A percentile compares a stretch with the other conserved stretches of the same genome.
phyloP scores from a whole-genome alignment of 768 basidiomycete species.

The Leucocoprinus sp. region DNA sequence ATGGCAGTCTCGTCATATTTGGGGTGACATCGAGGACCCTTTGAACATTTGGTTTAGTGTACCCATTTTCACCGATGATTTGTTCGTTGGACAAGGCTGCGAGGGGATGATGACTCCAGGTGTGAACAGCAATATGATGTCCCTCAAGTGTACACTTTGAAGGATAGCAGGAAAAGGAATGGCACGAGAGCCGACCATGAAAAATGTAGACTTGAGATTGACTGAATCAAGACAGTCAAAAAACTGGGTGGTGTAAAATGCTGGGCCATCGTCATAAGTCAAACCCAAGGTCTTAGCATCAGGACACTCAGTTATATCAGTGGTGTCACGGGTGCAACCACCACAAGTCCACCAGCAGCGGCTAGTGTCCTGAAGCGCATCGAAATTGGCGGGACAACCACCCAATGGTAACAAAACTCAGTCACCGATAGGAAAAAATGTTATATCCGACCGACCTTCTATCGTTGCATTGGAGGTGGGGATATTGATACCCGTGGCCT shows the following conservation, averaged over 20 bases:
- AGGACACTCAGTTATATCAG: conserved; percentile 73
- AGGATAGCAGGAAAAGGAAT: conserved; percentile 63
- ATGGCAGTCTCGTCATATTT: conserved; percentile 75
- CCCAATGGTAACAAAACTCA: conserved; percentile 22
- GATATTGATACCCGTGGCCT: conserved; percentile 45
- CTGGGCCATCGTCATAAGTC: conserved; percentile 76
- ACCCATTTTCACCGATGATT: conserved; percentile 83
- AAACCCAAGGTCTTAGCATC: conserved; percentile 47
- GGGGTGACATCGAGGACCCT: conserved; percentile 76
- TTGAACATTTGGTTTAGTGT: conserved; percentile 79
- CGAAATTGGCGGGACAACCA: conserved; percentile 54
- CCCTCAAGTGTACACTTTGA: conserved; percentile 68
- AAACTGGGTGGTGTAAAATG: conserved; percentile 66
- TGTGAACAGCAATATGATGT: conserved; percentile 69
- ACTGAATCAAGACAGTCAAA: conserved; percentile 57
- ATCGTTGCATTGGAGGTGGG: conserved; percentile 42
- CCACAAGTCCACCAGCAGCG: conserved; percentile 81
- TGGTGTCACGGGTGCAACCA: conserved; percentile 56
- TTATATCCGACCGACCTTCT: conserved; percentile 23
- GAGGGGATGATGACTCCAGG: conserved; percentile 64
- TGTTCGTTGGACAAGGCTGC: conserved; percentile 72
- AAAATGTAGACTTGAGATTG: conserved; percentile 77
- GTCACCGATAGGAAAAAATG: conserved; percentile 3
- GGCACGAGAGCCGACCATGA: conserved; percentile 75
- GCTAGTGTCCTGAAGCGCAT: conserved; percentile 40